These are phyloP conservation scores for Aspergillus chevalieri DNA, from an alignment of 2,329 filamentous ascomycete genomes.

Conservation along the genomic window DNA sequence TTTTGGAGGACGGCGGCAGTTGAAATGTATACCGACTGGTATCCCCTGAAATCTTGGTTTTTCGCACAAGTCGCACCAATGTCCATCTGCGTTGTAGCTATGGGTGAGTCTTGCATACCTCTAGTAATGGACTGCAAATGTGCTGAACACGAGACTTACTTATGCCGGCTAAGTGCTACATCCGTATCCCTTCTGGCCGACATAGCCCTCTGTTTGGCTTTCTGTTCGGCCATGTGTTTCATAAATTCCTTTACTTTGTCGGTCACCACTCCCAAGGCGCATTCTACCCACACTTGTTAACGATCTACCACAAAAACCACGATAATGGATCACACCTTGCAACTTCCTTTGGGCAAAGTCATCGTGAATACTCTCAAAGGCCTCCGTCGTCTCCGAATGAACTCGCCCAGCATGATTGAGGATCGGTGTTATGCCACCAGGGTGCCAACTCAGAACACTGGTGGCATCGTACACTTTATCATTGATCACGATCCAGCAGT, in stretches of 20 bases:
- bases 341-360: conserved; percentile 47
- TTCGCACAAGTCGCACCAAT: conserved; percentile 38
- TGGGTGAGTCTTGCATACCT: not conserved
- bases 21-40: conserved; percentile 10
- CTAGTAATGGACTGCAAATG: not conserved
- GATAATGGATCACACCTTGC: conserved; percentile 36
- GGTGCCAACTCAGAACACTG: conserved; percentile 45
- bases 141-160: conserved; percentile 4
- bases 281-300: conserved; percentile 36
- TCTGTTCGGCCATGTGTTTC: conserved; percentile 38
- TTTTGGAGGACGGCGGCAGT: conserved; percentile 29
- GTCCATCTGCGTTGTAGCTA: conserved; percentile 34
- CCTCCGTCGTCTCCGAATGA: conserved; percentile 44
- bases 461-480: conserved; percentile 49
- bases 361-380: conserved; percentile 49
- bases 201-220: conserved; percentile 34
- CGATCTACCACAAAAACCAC: conserved; percentile 30
- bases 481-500: conserved; percentile 52
- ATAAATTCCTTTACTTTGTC: conserved; percentile 46
- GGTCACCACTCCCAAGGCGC: conserved; percentile 45
- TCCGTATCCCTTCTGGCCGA: conserved; percentile 31
- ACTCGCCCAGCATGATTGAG: conserved; percentile 47
- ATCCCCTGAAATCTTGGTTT: conserved; percentile 40
- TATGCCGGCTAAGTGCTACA: conserved; percentile 33
- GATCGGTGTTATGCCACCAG: conserved; percentile 45